A percentile compares a stretch with the other conserved stretches of the same genome.
phyloP scores from a whole-genome alignment of 352 stramenopile genomes.

The Phytopythium helicoides region DNA sequence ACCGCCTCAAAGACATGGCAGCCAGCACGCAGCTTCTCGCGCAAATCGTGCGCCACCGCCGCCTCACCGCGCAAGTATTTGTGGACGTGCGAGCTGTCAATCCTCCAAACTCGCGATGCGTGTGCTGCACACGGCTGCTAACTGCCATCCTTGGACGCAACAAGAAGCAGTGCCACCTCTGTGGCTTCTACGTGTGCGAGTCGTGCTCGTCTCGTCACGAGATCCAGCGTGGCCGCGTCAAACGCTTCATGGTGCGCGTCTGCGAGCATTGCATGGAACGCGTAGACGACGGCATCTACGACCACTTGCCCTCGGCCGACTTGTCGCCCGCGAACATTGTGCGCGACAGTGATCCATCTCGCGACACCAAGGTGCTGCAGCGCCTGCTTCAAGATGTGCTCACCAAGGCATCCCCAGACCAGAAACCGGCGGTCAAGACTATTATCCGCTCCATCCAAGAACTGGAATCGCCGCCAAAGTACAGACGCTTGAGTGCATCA shows the following conservation, averaged over 20 bases:
- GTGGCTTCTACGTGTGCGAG: conserved; percentile 56
- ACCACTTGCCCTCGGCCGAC: conserved; percentile 23
- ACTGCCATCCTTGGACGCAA: conserved; percentile 13
- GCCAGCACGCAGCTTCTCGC: conserved; percentile 30
- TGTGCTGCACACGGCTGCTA: conserved; percentile 25
- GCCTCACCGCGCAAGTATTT: conserved; percentile 32
- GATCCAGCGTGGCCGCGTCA: conserved; percentile 18
- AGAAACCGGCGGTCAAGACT: conserved; percentile 34
- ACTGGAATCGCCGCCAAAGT: conserved; percentile 8
- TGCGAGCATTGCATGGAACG: conserved; percentile 53
- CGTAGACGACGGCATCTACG: conserved; percentile 53
- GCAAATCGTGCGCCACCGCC: conserved; percentile 24
- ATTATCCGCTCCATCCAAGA: conserved; percentile 59
- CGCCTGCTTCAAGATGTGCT: conserved; percentile 41
- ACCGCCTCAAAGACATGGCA: conserved; percentile 32
- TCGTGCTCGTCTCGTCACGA: conserved; percentile 39
- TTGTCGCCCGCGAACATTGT: conserved; percentile 21
- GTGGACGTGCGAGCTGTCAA: conserved; percentile 20
- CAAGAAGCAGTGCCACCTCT: conserved; percentile 56
- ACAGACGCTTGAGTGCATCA: not conserved
- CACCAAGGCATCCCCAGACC: conserved; percentile 25
- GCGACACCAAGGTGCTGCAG: conserved; percentile 20
- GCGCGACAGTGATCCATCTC: conserved; percentile 8
- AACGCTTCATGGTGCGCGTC: conserved; percentile 29
- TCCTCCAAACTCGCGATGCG: conserved; percentile 26